Evolutionary conservation across 1,284 basidiomycete species (phyloP).

Genomic region (Rhodotorula sp.): DNA sequence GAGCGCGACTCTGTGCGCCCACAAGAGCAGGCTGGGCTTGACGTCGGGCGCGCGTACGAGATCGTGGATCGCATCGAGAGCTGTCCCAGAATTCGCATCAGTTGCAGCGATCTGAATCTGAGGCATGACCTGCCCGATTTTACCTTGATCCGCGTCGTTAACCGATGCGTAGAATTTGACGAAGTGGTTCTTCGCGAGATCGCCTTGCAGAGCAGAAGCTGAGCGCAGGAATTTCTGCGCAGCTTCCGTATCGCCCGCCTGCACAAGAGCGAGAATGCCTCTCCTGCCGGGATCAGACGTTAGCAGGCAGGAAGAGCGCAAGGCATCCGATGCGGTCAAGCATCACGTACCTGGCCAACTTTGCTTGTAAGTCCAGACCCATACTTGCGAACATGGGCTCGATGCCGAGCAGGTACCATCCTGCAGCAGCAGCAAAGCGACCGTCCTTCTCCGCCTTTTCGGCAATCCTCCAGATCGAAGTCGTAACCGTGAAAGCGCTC

Average conservation of each 20-base stretch:
- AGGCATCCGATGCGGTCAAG: no score
- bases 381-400: background rate
- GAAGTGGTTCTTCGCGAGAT: slow-evolving; percentile 21
- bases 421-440: background rate
- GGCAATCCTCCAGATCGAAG: slow-evolving; percentile 18
- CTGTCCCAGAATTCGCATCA: background rate
- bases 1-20: slow-evolving; percentile 16
- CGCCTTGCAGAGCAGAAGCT: background rate
- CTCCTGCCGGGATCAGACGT: background rate
- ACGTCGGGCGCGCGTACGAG: slow-evolving; percentile 12
- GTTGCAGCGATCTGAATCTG: background rate
- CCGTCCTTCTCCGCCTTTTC: slow-evolving; percentile 5
- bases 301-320: no score
- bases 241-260: background rate
- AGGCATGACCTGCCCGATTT: background rate
- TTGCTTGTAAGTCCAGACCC: background rate
- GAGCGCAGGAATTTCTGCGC: slow-evolving; percentile 9
- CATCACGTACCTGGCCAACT: slow-evolving; percentile 12
- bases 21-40: slow-evolving; percentile 10
- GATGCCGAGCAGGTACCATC: slow-evolving; percentile 10
- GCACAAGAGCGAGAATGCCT: slow-evolving; percentile 1
- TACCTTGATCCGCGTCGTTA: background rate
- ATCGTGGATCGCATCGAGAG: background rate
- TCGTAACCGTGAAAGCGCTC: slow-evolving; percentile 12
- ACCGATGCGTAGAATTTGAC: slow-evolving; percentile 16